Evolutionary conservation across 169 alveolate species (phyloP).

Genomic region (Cryptosporidium xiaoi): DNA sequence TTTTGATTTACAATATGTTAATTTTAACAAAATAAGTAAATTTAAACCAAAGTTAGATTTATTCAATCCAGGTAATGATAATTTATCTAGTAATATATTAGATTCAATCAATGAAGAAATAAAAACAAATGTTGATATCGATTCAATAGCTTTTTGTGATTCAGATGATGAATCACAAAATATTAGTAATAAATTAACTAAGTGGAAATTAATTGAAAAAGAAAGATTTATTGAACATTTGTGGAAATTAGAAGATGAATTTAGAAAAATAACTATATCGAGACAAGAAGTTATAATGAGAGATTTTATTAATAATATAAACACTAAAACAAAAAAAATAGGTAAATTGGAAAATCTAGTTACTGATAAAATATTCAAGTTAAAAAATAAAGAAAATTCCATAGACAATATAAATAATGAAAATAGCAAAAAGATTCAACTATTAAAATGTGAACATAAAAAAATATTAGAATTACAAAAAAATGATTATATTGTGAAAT

Average conservation of each 20-base stretch:
- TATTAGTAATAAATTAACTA: not conserved
- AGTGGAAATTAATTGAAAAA: slow-evolving; percentile 57
- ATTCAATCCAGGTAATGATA: slow-evolving; percentile 18
- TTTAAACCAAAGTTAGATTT: slow-evolving; percentile 21
- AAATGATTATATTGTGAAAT: slow-evolving; percentile 6
- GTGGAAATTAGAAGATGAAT: slow-evolving; percentile 33
- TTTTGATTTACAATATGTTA: not conserved
- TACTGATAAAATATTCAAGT: slow-evolving; percentile 37
- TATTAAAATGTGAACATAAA: slow-evolving; percentile 15
- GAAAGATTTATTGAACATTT: slow-evolving; percentile 57
- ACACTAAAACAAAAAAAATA: slow-evolving; percentile 19
- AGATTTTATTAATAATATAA: slow-evolving; percentile 36
- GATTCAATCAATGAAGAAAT: slow-evolving; percentile 13
- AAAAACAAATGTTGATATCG: not conserved
- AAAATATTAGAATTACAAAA: slow-evolving; percentile 21
- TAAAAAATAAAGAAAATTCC: slow-evolving; percentile 60
- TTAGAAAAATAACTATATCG: slow-evolving; percentile 8
- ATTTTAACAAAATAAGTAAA: slow-evolving; percentile 1
- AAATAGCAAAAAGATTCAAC: slow-evolving; percentile 21
- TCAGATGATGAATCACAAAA: slow-evolving; percentile 4
- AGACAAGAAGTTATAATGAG: slow-evolving; percentile 69
- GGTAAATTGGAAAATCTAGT: slow-evolving; percentile 48
- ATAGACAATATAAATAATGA: slow-evolving; percentile 43
- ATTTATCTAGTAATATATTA: not conserved
- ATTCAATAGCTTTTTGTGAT: not conserved